Base-by-base conservation (phyloP, 164 flowering plant genomes). In the Aristolochia fimbriata region DNA sequence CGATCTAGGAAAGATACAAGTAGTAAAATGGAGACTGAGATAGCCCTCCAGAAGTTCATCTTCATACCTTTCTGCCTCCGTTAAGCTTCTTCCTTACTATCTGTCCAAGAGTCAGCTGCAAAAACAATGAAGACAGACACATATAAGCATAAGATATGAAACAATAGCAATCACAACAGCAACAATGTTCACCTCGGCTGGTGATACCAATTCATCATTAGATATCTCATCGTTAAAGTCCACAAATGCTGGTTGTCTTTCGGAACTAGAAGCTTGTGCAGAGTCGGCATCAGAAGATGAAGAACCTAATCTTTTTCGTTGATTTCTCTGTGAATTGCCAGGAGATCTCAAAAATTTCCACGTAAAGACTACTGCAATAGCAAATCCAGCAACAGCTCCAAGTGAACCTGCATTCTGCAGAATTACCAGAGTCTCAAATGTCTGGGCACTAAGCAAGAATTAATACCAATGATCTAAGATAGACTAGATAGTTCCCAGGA, bases 301-400 rank as follows among this genome's bases (percentile, higher is more conserved):
- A 63, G 77, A 58, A 64, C 65, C 64, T 58, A 41, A 61, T 64
- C 49, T 30, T 65, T 70, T 70, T 23, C 16, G 64, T 47, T 58
- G 71, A 58, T 25, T 64, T 58, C 60, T 67, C 41, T 51, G 65
- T 10, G 46, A 55, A 64, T 67, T 61, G 0, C 55, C 53, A 17
- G 71, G 65, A 6, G 71, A 46, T 49, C 70, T 74, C 57, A 71
- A 59, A 49, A 74, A 74, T 65, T 68, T 74, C 77, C 74, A 74
- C 11, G 74, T 59, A 51, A 74, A 74, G 47, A 69, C 60, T 51
- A 74, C 14, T 43, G 77, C 77, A 59, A 74, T 56, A 12, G 77
- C 77, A 47, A 74, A 71, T 47, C 77, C 77, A 53, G 76, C 76
- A 54, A 73, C 21, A 49, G 74, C 74, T 61, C 74, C 77, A 56